Evolutionary conservation across 371 early-diverging fungal genomes (phyloP).

Genomic region (Mucor mucedo): DNA sequence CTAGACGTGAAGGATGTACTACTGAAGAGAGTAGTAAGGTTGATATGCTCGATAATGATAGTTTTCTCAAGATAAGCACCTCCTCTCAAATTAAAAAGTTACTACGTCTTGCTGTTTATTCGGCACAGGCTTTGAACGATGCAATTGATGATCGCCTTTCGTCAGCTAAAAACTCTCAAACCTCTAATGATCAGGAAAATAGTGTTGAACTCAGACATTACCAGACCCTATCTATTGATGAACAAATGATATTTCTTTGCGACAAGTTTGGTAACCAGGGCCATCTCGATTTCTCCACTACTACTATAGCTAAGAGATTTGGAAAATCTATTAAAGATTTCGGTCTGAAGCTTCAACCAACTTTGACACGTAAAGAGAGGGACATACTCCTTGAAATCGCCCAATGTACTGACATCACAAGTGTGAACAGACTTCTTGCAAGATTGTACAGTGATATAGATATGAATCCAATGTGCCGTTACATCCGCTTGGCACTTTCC

Average conservation of each 20-base stretch:
- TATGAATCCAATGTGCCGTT: constrained; percentile 18
- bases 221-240: constrained; percentile 12
- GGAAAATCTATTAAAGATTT: constrained; percentile 14
- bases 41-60: constrained; percentile 6
- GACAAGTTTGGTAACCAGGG: constrained; percentile 19
- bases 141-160: constrained; percentile 16
- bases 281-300: constrained; percentile 19
- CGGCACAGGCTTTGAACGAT: constrained; percentile 12
- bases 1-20: constrained; percentile 10
- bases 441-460: constrained; percentile 11
- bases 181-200: constrained; percentile 6
- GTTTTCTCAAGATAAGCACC: constrained; percentile 14
- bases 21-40: constrained; percentile 15
- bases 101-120: constrained; percentile 13
- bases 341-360: constrained; percentile 18
- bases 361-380: constrained; percentile 17
- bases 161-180: constrained; percentile 17
- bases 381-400: constrained; percentile 17
- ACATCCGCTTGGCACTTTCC: constrained; percentile 17
- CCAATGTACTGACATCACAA: constrained; percentile 14
- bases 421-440: constrained; percentile 14
- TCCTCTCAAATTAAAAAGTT: constrained; percentile 15
- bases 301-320: constrained; percentile 18
- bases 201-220: constrained; percentile 4
- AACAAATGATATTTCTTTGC: constrained; percentile 16